Conservation (phyloP, 2,329 filamentous ascomycete genomes). For the Aspergillus cejpii region DNA sequence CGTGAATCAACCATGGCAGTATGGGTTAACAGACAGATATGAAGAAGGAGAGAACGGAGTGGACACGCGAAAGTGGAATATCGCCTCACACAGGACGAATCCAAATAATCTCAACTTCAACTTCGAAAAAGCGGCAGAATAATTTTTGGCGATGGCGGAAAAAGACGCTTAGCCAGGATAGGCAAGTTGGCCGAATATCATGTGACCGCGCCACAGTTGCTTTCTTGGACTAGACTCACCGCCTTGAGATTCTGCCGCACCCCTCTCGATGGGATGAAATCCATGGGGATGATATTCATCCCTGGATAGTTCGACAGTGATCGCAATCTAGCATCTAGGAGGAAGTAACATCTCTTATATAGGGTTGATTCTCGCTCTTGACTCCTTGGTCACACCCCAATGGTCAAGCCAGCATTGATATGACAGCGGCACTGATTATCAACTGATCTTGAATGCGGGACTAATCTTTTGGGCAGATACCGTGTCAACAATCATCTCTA, state of each 20-base stretch:
- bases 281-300: conserved; percentile 8
- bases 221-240: conserved; percentile 8
- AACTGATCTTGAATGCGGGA: conserved; percentile 8
- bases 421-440: neutral
- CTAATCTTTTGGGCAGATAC: conserved; percentile 10
- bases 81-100: conserved; percentile 6
- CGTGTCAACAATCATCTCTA: neutral
- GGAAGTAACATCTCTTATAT: too few species aligned
- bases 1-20: conserved; percentile 52
- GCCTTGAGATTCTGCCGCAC: conserved; percentile 14
- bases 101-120: conserved; percentile 19
- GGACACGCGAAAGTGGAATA: conserved; percentile 9
- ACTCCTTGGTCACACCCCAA: too few species aligned
- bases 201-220: conserved; percentile 18
- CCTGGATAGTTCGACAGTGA: neutral
- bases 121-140: conserved; percentile 4
- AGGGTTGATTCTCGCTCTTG: too few species aligned
- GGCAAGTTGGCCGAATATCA: conserved; percentile 25
- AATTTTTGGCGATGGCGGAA: conserved; percentile 6
- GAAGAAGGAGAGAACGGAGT: conserved; percentile 10
- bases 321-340: neutral
- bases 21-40: conserved; percentile 10
- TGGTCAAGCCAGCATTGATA: too few species aligned
- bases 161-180: conserved; percentile 23
- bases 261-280: conserved; percentile 30